Evolutionary conservation across 2,329 filamentous ascomycete species (phyloP).

Genomic region (Hortaea werneckii): DNA sequence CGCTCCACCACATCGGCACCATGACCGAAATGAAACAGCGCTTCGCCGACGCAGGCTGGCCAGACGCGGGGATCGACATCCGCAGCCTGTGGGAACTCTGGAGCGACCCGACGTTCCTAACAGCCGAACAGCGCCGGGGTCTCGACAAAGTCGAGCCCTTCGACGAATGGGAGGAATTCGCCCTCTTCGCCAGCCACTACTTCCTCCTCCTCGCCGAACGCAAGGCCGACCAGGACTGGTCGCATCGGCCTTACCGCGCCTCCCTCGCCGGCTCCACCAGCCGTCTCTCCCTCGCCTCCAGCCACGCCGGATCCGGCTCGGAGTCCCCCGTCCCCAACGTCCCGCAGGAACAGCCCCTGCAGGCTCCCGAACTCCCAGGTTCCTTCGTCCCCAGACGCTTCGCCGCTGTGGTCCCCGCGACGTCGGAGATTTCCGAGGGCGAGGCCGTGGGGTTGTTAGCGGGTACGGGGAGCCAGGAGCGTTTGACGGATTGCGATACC

Average conservation of each 20-base stretch:
- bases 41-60: slow-evolving; percentile 62
- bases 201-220: slow-evolving; percentile 61
- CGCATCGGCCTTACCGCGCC: slow-evolving; percentile 10
- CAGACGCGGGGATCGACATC: slow-evolving; percentile 40
- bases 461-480: slow-evolving; percentile 39
- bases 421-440: slow-evolving; percentile 15
- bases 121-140: slow-evolving; percentile 45
- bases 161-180: slow-evolving; percentile 94
- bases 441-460: slow-evolving; percentile 32
- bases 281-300: slow-evolving; percentile 2
- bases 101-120: slow-evolving; percentile 59
- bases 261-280: slow-evolving; percentile 11
- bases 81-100: slow-evolving; percentile 75
- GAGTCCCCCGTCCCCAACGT: slow-evolving; percentile 8
- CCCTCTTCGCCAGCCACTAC: slow-evolving; percentile 75
- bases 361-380: slow-evolving; percentile 16
- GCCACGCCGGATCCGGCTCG: not conserved
- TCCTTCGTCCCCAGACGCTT: slow-evolving; percentile 27
- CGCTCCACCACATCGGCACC: slow-evolving; percentile 60
- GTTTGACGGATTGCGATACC: slow-evolving; percentile 38
- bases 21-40: slow-evolving; percentile 56
- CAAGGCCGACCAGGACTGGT: slow-evolving; percentile 18
- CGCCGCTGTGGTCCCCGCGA: slow-evolving; percentile 27
- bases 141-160: slow-evolving; percentile 72
- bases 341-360: slow-evolving; percentile 18